Conservation (phyloP, 2,329 filamentous ascomycete genomes). For the Fusarium guadeloupense region DNA sequence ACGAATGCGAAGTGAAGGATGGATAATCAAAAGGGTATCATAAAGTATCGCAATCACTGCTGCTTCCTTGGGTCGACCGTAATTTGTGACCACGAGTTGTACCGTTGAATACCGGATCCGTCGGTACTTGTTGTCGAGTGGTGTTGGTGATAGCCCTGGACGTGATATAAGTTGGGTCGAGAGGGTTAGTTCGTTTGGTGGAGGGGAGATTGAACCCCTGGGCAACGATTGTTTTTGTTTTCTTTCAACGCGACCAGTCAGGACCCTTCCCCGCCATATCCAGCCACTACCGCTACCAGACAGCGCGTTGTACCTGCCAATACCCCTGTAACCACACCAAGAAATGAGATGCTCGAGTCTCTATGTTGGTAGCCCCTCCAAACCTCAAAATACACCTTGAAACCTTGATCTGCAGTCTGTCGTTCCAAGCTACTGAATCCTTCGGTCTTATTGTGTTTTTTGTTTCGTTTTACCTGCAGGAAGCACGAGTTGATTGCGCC, state of each 20-base stretch:
- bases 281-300: conserved; percentile 33
- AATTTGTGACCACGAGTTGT: conserved; percentile 12
- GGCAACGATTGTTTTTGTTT: conserved; percentile 50
- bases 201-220: conserved; percentile 29
- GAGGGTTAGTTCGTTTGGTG: conserved; percentile 30
- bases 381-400: conserved; percentile 15
- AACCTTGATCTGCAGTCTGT: conserved; percentile 3
- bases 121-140: conserved; percentile 11
- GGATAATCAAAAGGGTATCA: conserved; percentile 29
- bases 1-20: conserved; percentile 7
- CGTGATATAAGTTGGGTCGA: conserved; percentile 20
- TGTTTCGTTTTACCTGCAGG: neutral
- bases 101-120: conserved; percentile 29
- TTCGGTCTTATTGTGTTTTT: conserved; percentile 9
- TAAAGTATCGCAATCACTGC: conserved; percentile 3
- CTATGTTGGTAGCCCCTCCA: conserved; percentile 37
- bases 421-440: conserved; percentile 7
- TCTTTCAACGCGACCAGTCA: conserved; percentile 43
- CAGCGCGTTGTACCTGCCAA: conserved; percentile 30
- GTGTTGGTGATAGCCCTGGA: conserved; percentile 26
- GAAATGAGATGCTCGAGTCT: conserved; percentile 1
- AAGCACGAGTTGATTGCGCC: neutral
- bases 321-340: conserved; percentile 38
- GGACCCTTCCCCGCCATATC: conserved; percentile 34
- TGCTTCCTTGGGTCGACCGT: conserved; percentile 9